These are phyloP conservation scores for Ustilago trichophora DNA, from an alignment of 1,284 basidiomycete genomes.

Conservation along the genomic window DNA sequence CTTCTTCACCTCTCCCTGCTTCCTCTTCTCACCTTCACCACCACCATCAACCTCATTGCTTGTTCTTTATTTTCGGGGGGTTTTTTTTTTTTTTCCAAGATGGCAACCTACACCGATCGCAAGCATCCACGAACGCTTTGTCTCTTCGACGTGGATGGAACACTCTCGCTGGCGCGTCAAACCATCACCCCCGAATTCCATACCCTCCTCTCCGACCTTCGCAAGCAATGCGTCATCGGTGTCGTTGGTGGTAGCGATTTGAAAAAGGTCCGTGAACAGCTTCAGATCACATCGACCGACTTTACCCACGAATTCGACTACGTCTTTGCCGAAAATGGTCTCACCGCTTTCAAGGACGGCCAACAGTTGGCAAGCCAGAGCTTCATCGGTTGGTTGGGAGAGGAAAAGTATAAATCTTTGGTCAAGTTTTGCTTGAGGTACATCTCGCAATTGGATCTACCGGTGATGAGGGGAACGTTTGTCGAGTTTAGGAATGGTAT, in stretches of 20 bases:
- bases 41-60: no score
- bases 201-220: constrained; percentile 45
- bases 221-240: constrained; percentile 57
- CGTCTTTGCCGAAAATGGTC: constrained; percentile 91
- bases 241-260: constrained; percentile 65
- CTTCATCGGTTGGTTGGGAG: constrained; percentile 90
- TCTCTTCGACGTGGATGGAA: constrained; percentile 66
- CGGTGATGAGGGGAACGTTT: constrained; percentile 96
- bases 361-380: constrained; percentile 79
- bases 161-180: constrained; percentile 62
- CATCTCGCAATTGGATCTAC: constrained; percentile 85
- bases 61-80: no score
- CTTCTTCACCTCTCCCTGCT: no score
- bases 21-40: no score
- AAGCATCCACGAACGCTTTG: constrained; percentile 56
- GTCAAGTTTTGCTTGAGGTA: constrained; percentile 94
- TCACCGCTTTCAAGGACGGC: constrained; percentile 87
- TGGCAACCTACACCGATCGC: no score
- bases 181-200: constrained; percentile 54
- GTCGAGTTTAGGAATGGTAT: constrained; percentile 96
- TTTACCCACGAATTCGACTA: constrained; percentile 77
- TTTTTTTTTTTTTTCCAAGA: no score
- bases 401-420: constrained; percentile 90
- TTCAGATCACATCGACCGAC: constrained; percentile 42
- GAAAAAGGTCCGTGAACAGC: constrained; percentile 63